These are phyloP conservation scores for Kwoniella bestiolae DNA, from an alignment of 768 basidiomycete genomes.

Conservation along the genomic window DNA sequence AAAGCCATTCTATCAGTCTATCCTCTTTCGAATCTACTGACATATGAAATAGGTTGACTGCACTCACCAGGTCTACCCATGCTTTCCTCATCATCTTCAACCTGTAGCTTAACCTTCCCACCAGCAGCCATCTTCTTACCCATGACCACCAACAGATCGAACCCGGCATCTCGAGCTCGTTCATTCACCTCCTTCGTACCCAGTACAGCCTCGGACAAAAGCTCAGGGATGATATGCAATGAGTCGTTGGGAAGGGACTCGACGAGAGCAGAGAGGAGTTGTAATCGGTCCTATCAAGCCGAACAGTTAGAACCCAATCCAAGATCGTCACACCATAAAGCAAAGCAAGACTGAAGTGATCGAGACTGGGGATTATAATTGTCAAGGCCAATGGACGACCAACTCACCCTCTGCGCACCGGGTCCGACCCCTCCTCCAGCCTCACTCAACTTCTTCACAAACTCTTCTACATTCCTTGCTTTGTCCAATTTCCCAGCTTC, in stretches of 20 bases:
- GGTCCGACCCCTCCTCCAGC: conserved; percentile 69
- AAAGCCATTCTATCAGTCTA: conserved; percentile 61
- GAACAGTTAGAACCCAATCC: not conserved
- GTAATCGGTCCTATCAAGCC: conserved; percentile 80
- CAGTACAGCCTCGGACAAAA: conserved; percentile 91
- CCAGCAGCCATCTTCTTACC: conserved; percentile 87
- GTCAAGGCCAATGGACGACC: no score
- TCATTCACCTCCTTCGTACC: conserved; percentile 97
- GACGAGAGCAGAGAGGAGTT: conserved; percentile 72
- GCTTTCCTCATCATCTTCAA: conserved; percentile 67
- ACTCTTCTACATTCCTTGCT: conserved; percentile 61
- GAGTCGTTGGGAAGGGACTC: conserved; percentile 69
- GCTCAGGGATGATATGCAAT: conserved; percentile 80
- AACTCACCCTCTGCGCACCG: conserved; percentile 81
- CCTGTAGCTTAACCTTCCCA: conserved; percentile 73
- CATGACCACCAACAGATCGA: conserved; percentile 88
- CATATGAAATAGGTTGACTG: not conserved
- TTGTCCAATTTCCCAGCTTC: conserved; percentile 65
- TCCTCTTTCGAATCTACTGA: no score
- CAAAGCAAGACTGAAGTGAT: no score
- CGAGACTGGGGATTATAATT: no score
- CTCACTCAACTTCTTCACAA: conserved; percentile 70
- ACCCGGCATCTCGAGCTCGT: conserved; percentile 84
- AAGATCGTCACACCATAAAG: not conserved
- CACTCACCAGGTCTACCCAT: conserved; percentile 37